Conservation (phyloP, 257 asterid species). For the Petunia secreta region DNA sequence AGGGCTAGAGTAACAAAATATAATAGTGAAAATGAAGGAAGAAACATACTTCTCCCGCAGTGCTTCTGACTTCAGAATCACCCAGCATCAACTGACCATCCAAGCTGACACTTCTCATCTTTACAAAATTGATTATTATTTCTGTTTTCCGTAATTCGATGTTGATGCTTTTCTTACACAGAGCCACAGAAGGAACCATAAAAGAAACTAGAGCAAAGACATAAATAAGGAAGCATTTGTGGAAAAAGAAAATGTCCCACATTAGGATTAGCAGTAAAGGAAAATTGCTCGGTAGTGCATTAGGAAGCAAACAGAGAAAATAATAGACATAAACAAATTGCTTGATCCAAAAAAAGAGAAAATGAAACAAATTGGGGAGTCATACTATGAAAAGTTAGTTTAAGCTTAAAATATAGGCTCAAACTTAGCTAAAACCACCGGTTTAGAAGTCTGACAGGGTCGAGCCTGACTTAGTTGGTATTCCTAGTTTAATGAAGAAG, state of each 20-base stretch:
- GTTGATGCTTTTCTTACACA: neutral
- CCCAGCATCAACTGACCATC: neutral
- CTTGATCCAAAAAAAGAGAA: no score
- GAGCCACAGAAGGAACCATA: neutral
- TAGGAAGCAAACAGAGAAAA: neutral
- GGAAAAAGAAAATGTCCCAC: no score
- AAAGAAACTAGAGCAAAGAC: neutral
- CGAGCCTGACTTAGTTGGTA: slow-evolving; percentile 3
- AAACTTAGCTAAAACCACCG: no score
- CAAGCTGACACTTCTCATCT: neutral
- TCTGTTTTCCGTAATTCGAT: neutral
- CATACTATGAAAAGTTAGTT: no score
- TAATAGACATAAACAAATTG: no score
- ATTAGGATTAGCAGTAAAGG: no score
- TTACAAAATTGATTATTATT: neutral
- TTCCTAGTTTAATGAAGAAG: neutral
- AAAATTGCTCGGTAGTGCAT: neutral
- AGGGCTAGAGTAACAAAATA: neutral
- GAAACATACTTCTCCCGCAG: neutral
- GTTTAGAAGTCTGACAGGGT: neutral
- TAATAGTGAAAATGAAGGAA: neutral
- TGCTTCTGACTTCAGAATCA: neutral
- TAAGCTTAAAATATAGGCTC: no score
- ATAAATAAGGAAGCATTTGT: no score
- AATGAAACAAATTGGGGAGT: no score